phyloP scores from a whole-genome alignment of 164 flowering plant genomes.

The grape (Vitis vinifera) region ASM3070453v1 NC_081822.1:11213501-11214000 shows the following conservation, averaged over 20 bases:
- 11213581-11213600: constrained; percentile 4
- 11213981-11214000: too few species aligned
- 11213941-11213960: too few species aligned
- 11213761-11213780: too few species aligned
- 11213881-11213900: too few species aligned
- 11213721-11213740: background rate
- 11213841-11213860: too few species aligned
- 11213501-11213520: constrained; percentile 8
- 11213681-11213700: background rate
- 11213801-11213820: background rate
- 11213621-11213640: background rate
- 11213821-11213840: too few species aligned
- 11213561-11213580: background rate
- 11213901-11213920: too few species aligned
- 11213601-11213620: constrained; percentile 1
- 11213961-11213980: too few species aligned
- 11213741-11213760: background rate
- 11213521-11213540: background rate
- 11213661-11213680: constrained; percentile 15
- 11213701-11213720: background rate
- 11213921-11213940: too few species aligned
- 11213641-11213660: constrained; percentile 3
- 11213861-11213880: too few species aligned
- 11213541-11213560: background rate
- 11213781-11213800: background rate